phyloP scores from a whole-genome alignment of 306 rosid genomes.

The Quercus alba region DNA sequence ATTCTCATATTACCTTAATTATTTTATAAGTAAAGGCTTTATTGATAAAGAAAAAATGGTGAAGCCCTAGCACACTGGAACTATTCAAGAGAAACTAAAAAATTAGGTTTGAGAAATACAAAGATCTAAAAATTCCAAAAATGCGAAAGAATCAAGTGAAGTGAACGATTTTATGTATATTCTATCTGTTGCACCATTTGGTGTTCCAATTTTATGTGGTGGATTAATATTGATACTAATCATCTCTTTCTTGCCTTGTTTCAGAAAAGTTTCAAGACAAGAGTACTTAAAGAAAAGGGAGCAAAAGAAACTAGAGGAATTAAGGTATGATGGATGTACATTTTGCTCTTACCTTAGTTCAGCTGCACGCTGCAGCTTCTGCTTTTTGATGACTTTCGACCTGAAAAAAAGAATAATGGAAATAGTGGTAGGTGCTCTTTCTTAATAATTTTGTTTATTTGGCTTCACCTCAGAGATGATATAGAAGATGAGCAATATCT shows the following conservation, averaged over 20 bases:
- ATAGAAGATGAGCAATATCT: conserved; percentile 92
- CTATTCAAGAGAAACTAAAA: no score
- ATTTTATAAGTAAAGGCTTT: no score
- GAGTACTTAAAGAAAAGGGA: conserved; percentile 93
- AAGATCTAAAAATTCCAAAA: no score
- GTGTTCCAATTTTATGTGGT: not conserved
- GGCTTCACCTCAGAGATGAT: conserved; percentile 59
- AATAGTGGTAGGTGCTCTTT: not conserved
- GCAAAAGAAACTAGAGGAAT: conserved; percentile 83
- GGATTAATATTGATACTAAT: conserved; percentile 22
- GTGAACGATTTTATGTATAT: not conserved
- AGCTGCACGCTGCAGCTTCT: conserved; percentile 11
- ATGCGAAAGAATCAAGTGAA: not conserved
- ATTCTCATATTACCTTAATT: not conserved
- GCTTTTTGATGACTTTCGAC: conserved; percentile 5
- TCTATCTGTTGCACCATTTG: not conserved
- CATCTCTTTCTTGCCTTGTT: conserved; percentile 10
- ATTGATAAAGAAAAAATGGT: no score
- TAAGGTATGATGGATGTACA: conserved; percentile 48
- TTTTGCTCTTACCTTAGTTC: conserved; percentile 6
- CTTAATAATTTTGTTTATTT: conserved; percentile 7
- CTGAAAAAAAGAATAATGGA: not conserved
- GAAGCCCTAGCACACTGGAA: no score
- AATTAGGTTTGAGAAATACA: no score
- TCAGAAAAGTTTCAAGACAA: conserved; percentile 81